phyloP scores from a whole-genome alignment of 129 eudicot genomes.

The Logfia minima region DNA sequence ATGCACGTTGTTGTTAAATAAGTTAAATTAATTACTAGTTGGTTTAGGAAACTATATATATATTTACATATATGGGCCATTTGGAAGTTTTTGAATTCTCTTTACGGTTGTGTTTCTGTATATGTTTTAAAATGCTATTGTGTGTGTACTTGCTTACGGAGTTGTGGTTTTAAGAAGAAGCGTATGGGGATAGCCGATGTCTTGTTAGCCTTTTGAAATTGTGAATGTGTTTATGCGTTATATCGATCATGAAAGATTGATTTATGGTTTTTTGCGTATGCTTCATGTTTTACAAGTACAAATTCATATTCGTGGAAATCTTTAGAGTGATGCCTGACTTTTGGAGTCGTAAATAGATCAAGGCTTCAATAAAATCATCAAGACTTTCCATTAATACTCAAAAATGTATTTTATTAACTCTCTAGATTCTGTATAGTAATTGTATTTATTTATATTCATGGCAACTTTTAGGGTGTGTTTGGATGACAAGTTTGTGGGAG shows the following conservation, averaged over 20 bases:
- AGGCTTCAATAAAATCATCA: neutral
- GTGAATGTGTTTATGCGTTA: neutral
- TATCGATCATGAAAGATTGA: neutral
- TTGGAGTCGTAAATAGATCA: neutral
- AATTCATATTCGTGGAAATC: neutral
- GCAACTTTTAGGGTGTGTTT: no score
- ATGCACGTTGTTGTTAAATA: neutral
- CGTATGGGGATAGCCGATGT: neutral
- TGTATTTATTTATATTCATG: neutral
- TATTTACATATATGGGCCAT: no score
- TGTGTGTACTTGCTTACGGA: neutral
- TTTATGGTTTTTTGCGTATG: neutral
- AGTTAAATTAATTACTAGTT: slow-evolving; percentile 16
- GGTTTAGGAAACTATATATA: neutral
- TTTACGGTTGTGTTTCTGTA: neutral
- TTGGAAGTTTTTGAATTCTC: neutral
- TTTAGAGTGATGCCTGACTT: neutral
- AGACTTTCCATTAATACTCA: neutral
- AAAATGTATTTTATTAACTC: neutral
- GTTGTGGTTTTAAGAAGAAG: slow-evolving; percentile 1
- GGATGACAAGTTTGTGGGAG: no score
- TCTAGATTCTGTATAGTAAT: neutral
- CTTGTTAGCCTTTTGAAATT: neutral
- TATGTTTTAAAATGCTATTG: neutral
- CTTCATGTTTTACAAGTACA: neutral